Percentiles rank a stretch among this genome's conserved stretches.
Evolutionary conservation across 176 grass and related monocot genomes (phyloP).

Genomic region (Tillandsia fasciculata): DNA sequence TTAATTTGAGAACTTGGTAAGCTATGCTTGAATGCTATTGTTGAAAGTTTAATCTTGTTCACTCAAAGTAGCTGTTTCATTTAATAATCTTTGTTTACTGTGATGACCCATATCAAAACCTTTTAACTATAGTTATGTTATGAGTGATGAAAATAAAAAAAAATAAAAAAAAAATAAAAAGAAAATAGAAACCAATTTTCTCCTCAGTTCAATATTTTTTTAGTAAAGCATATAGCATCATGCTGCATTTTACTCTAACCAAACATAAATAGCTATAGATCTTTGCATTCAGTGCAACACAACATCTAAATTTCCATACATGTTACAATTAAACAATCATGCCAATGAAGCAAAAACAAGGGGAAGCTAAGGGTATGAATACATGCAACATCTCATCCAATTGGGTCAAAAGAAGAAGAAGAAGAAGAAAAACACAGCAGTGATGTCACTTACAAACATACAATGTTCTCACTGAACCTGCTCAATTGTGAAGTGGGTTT

Average conservation of each 20-base stretch:
- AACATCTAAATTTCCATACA: neutral
- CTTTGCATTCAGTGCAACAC: neutral
- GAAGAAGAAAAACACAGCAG: neutral
- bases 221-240: too few relatives aligned
- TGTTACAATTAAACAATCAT: neutral
- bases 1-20: neutral
- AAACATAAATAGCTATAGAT: too few relatives aligned
- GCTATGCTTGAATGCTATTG: neutral
- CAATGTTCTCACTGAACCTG: neutral
- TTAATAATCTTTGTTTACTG: too few relatives aligned
- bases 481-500: conserved; percentile 73
- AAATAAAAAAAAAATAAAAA: too few relatives aligned
- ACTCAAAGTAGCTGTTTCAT: too few relatives aligned
- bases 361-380: neutral
- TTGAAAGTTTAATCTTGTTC: neutral
- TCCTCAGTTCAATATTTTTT: too few relatives aligned
- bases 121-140: too few relatives aligned
- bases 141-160: too few relatives aligned
- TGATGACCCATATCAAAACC: too few relatives aligned
- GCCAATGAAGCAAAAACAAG: neutral
- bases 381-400: too few relatives aligned
- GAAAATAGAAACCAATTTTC: too few relatives aligned
- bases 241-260: too few relatives aligned
- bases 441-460: neutral
- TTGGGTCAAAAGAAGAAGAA: neutral